Evolutionary conservation across 768 basidiomycete genomes (phyloP).

Genomic region (Mycena leptocephala): DNA sequence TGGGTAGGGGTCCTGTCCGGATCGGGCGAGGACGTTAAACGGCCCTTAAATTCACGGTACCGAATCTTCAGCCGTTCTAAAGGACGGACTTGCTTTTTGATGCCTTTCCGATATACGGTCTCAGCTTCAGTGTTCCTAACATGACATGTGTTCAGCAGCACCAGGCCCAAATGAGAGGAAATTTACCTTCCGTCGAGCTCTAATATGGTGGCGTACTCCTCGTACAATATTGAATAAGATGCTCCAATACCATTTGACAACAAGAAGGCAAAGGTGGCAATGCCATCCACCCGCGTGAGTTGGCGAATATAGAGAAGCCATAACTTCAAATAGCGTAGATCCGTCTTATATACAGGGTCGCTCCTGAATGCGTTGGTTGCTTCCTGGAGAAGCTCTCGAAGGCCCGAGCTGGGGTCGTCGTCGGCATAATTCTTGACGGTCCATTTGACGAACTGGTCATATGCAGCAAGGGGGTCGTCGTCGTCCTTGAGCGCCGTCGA

Average conservation of each 20-base stretch:
- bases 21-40: constrained; percentile 59
- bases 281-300: constrained; percentile 78
- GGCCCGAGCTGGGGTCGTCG: constrained; percentile 77
- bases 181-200: constrained; percentile 87
- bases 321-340: constrained; percentile 91
- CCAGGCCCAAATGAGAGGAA: not conserved
- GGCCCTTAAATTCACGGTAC: constrained; percentile 85
- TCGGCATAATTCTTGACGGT: constrained; percentile 86
- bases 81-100: constrained; percentile 87
- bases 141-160: constrained; percentile 5
- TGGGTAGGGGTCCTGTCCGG: constrained; percentile 40
- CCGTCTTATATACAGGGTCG: constrained; percentile 89
- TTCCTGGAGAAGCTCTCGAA: constrained; percentile 88
- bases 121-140: constrained; percentile 85
- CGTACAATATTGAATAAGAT: constrained; percentile 86
- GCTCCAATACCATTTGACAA: constrained; percentile 84
- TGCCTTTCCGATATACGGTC: constrained; percentile 85
- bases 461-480: constrained; percentile 90
- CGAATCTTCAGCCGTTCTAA: constrained; percentile 87
- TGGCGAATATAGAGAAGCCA: constrained; percentile 92
- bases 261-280: constrained; percentile 83
- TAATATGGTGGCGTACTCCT: constrained; percentile 89
- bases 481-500: constrained; percentile 76
- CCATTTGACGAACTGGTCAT: constrained; percentile 93
- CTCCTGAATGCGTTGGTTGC: constrained; percentile 86